Conservation (phyloP, 768 basidiomycete species). For the Kwoniella botswanensis region DNA sequence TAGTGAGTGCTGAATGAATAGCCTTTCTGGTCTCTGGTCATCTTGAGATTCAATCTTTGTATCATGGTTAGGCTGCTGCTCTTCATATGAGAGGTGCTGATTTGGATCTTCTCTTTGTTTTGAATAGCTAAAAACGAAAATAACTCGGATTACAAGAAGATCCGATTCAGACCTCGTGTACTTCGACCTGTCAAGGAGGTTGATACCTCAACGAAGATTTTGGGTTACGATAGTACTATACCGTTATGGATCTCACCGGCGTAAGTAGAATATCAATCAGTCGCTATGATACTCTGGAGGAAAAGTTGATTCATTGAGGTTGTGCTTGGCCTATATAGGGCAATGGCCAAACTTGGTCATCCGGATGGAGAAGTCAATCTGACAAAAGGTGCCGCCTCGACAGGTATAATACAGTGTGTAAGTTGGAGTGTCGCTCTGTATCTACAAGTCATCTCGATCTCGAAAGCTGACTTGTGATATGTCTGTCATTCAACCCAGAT, state of each 20-base stretch:
- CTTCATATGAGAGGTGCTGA: too few species aligned
- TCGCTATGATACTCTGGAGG: too few species aligned
- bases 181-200: constrained; percentile 56
- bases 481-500: constrained; percentile 38
- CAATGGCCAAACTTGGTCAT: constrained; percentile 69
- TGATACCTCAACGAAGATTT: constrained; percentile 62
- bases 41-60: neutral
- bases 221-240: constrained; percentile 68
- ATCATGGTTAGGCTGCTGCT: too few species aligned
- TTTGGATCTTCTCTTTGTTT: too few species aligned
- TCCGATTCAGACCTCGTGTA: constrained; percentile 83
- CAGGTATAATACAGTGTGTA: constrained; percentile 72
- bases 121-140: constrained; percentile 40
- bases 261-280: constrained; percentile 21
- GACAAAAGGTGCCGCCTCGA: constrained; percentile 69
- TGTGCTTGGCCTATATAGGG: too few species aligned
- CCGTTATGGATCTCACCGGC: constrained; percentile 85
- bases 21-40: neutral
- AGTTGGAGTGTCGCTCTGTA: constrained; percentile 17
- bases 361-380: constrained; percentile 84
- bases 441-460: neutral
- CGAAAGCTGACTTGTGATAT: neutral
- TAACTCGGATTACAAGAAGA: constrained; percentile 70
- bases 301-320: too few species aligned
- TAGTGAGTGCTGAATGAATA: constrained; percentile 26